Base-by-base conservation (phyloP, 2,329 filamentous ascomycete genomes). In the Fusarium redolens region DNA sequence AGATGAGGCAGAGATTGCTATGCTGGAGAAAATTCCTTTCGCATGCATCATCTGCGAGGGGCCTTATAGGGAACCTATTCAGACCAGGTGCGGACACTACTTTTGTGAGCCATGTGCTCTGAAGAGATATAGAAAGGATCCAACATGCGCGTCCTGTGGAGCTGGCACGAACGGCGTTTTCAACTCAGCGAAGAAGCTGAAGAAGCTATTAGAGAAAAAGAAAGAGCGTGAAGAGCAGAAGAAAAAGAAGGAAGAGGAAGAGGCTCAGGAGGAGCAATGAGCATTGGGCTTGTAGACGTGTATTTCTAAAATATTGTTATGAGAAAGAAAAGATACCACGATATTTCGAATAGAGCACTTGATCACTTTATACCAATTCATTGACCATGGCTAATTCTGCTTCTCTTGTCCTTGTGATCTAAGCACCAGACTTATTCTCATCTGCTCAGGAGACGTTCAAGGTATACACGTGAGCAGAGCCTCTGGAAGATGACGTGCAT, bases 41-140 rank as follows among this genome's bases (percentile, higher is more conserved):
- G 93, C 90, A 3, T 98, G 95, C 81, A 90, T 97, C 72, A 94
- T 97, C 69, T 98, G 95, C 86, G 91, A 92, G 77, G 88, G 90
- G 41, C 82, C 91, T 2, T 98, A 97, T 82, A 92, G 90, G 77
- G 87, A 89, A 64, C 96, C 96, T 0, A 89, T 98, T 17, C 85
- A 96, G 30, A 98, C 96, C 17, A 92, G 94, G 73, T 99, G 96
- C 75, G 93, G 94, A 1, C 96, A 99, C 81, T 98, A 98, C 81
- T 98, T 98, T 79, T 99, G 96, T 80, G 93, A 98, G 81, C 86
- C 88, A 2, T 99, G 96, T 81, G 96, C 96, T 31, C 85, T 98
- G 76, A 91, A 93, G 79, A 85, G 95, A 73, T 98, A 98, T 80
- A 88, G 93, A 71, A 96, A 94, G 79, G 94, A 95, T 76, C 95